Percentiles rank a stretch among this genome's conserved stretches.
Conservation (phyloP, 1,284 basidiomycete genomes). For the Ceraceosorus bombacis region DNA sequence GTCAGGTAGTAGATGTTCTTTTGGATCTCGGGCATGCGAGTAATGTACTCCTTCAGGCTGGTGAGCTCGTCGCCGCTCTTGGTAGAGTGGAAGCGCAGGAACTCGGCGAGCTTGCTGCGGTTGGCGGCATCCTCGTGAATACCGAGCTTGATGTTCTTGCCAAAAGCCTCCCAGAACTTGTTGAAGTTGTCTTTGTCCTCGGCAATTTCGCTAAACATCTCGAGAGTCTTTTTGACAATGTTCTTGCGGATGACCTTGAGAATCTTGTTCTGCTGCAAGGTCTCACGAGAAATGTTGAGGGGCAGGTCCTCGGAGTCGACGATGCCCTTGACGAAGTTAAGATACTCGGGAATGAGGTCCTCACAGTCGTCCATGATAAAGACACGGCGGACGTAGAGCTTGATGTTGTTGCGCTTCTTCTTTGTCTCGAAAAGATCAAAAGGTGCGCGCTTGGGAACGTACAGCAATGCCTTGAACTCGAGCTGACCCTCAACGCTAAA, state of each 20-base stretch:
- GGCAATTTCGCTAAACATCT: conserved; percentile 88
- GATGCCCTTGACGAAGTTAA: conserved; percentile 92
- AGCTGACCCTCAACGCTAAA: conserved; percentile 99
- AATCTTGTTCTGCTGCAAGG: conserved; percentile 99
- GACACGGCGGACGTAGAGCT: conserved; percentile 99
- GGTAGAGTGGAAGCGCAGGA: conserved; percentile 97
- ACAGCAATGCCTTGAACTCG: conserved; percentile 98
- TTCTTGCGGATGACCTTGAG: conserved; percentile 87
- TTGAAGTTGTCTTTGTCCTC: conserved; percentile 99
- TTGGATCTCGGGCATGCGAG: conserved; percentile 97
- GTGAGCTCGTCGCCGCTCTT: conserved; percentile 86
- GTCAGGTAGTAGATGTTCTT: conserved; percentile 97
- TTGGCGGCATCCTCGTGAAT: conserved; percentile 99
- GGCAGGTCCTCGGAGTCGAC: conserved; percentile 99
- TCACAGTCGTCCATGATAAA: conserved; percentile 99
- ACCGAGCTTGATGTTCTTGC: conserved; percentile 63
- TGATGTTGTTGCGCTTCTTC: conserved; percentile 99
- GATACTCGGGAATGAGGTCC: conserved; percentile 98
- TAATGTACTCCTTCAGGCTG: conserved; percentile 99
- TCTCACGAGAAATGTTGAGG: conserved; percentile 99
- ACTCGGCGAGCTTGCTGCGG: conserved; percentile 98
- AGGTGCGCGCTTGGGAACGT: conserved; percentile 67
- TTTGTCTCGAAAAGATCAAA: conserved; percentile 99
- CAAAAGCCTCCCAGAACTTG: conserved; percentile 87
- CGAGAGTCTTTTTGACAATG: conserved; percentile 94